A percentile compares a stretch with the other conserved stretches of the same genome.
Evolutionary conservation across 129 eudicot genomes (phyloP).

Genomic region (Apium graveolens): DNA sequence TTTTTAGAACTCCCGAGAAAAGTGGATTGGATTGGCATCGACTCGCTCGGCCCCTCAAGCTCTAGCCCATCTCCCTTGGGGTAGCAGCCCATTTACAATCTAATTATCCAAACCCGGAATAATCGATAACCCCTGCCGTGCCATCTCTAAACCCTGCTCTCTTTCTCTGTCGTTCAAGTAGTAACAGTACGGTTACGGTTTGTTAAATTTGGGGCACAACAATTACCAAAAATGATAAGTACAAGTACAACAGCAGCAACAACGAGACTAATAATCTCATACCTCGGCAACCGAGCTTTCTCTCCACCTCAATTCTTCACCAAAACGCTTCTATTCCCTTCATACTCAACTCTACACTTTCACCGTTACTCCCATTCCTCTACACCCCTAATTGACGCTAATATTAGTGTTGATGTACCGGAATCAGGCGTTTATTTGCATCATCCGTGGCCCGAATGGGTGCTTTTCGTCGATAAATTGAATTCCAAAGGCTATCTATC

Average conservation of each 20-base stretch:
- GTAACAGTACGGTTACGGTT: too few relatives aligned
- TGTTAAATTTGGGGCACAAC: too few relatives aligned
- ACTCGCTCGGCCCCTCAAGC: too few relatives aligned
- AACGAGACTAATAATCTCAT: conserved; percentile 24
- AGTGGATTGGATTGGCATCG: too few relatives aligned
- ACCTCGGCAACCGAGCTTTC: conserved; percentile 25
- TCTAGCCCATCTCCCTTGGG: too few relatives aligned
- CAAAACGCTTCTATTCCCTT: conserved; percentile 11
- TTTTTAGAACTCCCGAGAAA: too few relatives aligned
- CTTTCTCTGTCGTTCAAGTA: background rate
- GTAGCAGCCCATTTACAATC: too few relatives aligned
- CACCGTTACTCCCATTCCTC: conserved; percentile 35
- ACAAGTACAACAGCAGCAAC: background rate
- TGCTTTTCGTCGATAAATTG: conserved; percentile 62
- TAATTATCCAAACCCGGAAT: too few relatives aligned
- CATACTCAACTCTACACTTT: conserved; percentile 34
- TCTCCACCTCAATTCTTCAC: conserved; percentile 23
- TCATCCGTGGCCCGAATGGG: conserved; percentile 98
- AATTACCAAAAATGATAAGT: conserved; percentile 25
- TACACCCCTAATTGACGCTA: conserved; percentile 21
- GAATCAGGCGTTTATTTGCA: conserved; percentile 10
- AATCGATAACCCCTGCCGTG: too few relatives aligned
- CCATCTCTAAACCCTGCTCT: conserved; percentile 1
- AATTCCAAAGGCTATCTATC: conserved; percentile 65
- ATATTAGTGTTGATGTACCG: background rate